phyloP scores from a whole-genome alignment of 352 stramenopile species.

The Plasmopara halstedii region DNA sequence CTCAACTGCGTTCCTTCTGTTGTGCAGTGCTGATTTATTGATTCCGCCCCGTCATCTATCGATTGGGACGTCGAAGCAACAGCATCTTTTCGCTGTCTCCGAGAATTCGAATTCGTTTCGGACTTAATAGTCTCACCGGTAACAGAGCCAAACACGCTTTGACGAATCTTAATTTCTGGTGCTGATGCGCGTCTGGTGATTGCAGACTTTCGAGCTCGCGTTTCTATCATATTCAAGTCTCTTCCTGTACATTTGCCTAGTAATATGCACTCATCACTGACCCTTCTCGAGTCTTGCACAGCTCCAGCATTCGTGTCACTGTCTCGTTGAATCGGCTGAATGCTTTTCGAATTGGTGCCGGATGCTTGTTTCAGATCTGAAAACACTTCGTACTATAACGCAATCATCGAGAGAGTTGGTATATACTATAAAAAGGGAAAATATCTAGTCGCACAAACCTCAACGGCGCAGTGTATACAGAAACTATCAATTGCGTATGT shows the following conservation, averaged over 20 bases:
- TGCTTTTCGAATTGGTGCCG: neutral
- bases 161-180: neutral
- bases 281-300: neutral
- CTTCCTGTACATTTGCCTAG: neutral
- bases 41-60: constrained; percentile 11
- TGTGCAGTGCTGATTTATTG: constrained; percentile 10
- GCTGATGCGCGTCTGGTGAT: constrained; percentile 8
- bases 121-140: neutral
- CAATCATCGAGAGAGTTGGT: neutral
- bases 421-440: neutral
- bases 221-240: constrained; percentile 1
- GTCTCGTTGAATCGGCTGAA: neutral
- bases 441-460: constrained; percentile 23
- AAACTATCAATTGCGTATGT: constrained; percentile 36
- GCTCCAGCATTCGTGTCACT: neutral
- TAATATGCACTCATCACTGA: neutral
- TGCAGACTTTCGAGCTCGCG: neutral
- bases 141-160: constrained; percentile 2
- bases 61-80: neutral
- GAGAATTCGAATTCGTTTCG: neutral
- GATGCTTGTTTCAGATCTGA: constrained; percentile 2
- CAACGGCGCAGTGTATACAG: constrained; percentile 36
- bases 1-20: constrained; percentile 13
- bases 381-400: constrained; percentile 10
- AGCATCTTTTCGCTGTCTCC: constrained; percentile 1